These are phyloP conservation scores for Aureobasidium subglaciale DNA, from an alignment of 2,329 filamentous ascomycete species.

Conservation along the genomic window DNA sequence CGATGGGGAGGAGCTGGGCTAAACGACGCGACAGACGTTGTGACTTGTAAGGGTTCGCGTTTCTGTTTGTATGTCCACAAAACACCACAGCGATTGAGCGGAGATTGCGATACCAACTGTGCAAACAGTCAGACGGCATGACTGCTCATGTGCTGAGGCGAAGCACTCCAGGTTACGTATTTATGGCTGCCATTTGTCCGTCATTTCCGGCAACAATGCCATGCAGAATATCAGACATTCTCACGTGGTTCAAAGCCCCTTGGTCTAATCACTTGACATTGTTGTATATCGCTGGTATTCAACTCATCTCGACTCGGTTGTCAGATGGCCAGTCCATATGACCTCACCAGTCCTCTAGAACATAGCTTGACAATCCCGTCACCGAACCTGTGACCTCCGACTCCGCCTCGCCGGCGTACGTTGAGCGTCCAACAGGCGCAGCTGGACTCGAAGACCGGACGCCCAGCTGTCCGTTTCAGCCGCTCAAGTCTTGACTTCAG, in stretches of 20 bases:
- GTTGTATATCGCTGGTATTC: background rate
- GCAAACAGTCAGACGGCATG: slow-evolving; percentile 4
- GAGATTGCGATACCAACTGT: slow-evolving; percentile 15
- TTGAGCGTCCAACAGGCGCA: slow-evolving; percentile 4
- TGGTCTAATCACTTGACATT: background rate
- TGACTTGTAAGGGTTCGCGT: slow-evolving; percentile 3
- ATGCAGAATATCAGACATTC: background rate
- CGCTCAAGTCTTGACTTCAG: slow-evolving; percentile 9
- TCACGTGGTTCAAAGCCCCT: background rate
- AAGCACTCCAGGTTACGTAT: background rate
- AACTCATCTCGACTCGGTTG: background rate
- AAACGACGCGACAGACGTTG: slow-evolving; percentile 10
- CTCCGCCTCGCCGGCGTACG: slow-evolving; percentile 2
- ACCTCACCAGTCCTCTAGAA: background rate
- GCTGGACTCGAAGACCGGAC: background rate
- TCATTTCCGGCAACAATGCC: too few relatives aligned
- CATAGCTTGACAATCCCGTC: background rate
- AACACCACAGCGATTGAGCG: slow-evolving; percentile 9
- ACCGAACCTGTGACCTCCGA: background rate
- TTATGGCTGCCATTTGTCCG: background rate
- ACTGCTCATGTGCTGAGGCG: slow-evolving; percentile 9
- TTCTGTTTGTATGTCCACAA: slow-evolving; percentile 11
- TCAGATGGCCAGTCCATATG: background rate
- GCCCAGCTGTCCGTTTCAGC: slow-evolving; percentile 10
- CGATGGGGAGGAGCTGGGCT: background rate